These are phyloP conservation scores for Plasmodium malariae DNA, from an alignment of 169 alveolate species.

Conservation along the genomic window DNA sequence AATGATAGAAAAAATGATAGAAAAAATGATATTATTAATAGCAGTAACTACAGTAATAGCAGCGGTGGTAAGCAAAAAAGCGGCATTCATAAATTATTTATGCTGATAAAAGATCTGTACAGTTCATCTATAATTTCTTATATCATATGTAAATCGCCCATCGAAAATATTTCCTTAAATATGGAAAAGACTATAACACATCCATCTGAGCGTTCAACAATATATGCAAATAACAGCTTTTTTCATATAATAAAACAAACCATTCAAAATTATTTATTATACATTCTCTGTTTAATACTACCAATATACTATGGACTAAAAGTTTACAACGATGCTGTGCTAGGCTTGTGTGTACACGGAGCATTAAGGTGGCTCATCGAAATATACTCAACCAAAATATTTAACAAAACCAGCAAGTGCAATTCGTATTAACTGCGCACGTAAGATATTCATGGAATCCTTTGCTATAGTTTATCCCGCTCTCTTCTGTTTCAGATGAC, in stretches of 20 bases:
- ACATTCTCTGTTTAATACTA: conserved; percentile 72
- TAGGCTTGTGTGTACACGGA: conserved; percentile 71
- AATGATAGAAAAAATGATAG: no score
- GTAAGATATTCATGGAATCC: no score
- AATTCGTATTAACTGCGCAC: background rate
- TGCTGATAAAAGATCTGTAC: conserved; percentile 28
- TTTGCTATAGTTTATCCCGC: no score
- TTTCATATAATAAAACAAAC: conserved; percentile 44
- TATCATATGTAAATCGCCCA: conserved; percentile 52
- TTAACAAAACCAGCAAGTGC: conserved; percentile 31
- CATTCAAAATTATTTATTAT: conserved; percentile 70
- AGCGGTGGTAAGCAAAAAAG: background rate
- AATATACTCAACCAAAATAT: conserved; percentile 52
- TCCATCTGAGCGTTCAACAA: conserved; percentile 11
- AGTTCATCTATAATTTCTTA: conserved; percentile 46
- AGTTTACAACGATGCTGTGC: conserved; percentile 56
- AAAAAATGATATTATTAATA: no score
- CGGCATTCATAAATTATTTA: background rate
- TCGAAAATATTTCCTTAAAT: conserved; percentile 31
- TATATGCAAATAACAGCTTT: background rate
- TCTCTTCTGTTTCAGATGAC: no score
- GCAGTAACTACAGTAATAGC: no score
- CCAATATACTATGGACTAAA: conserved; percentile 69
- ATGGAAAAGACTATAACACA: conserved; percentile 6
- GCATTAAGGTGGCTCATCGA: conserved; percentile 69